A percentile compares a stretch with the other conserved stretches of the same genome.
These are phyloP conservation scores for Gloeostereum incarnatum DNA, from an alignment of 768 basidiomycete species.

Conservation along the genomic window DNA sequence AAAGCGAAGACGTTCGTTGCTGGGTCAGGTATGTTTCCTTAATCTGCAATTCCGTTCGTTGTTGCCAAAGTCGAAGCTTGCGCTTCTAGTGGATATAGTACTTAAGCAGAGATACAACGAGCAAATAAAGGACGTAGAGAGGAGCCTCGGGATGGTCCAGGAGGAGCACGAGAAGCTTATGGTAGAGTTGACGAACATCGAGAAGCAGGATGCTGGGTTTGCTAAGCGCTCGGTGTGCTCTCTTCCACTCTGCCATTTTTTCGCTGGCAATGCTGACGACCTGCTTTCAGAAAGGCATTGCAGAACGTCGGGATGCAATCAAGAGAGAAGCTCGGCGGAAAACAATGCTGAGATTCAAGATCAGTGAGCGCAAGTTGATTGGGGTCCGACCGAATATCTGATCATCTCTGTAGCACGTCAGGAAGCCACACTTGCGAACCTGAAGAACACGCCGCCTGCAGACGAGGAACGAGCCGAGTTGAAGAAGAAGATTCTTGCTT, in stretches of 20 bases:
- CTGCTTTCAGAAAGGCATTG: conserved; percentile 22
- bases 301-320: conserved; percentile 25
- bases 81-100: too few relatives aligned
- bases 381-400: not conserved
- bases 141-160: conserved; percentile 21
- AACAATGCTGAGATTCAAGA: conserved; percentile 23
- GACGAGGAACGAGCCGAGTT: conserved; percentile 35
- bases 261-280: too few relatives aligned
- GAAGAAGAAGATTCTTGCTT: conserved; percentile 31
- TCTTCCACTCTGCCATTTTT: not conserved
- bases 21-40: conserved; percentile 35
- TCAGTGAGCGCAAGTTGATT: conserved; percentile 24
- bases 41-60: too few relatives aligned
- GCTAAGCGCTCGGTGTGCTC: conserved; percentile 18
- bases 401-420: conserved; percentile 15
- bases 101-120: too few relatives aligned
- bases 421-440: conserved; percentile 25
- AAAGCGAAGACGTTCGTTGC: conserved; percentile 46
- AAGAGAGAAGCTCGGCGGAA: conserved; percentile 18
- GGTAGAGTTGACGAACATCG: too few relatives aligned
- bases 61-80: too few relatives aligned
- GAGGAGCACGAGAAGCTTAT: conserved; percentile 20
- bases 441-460: conserved; percentile 35
- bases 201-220: too few relatives aligned
- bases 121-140: conserved; percentile 24